Evolutionary conservation across 805 yeast species (phyloP).

Genomic region (Spathaspora hagerdaliae): DNA sequence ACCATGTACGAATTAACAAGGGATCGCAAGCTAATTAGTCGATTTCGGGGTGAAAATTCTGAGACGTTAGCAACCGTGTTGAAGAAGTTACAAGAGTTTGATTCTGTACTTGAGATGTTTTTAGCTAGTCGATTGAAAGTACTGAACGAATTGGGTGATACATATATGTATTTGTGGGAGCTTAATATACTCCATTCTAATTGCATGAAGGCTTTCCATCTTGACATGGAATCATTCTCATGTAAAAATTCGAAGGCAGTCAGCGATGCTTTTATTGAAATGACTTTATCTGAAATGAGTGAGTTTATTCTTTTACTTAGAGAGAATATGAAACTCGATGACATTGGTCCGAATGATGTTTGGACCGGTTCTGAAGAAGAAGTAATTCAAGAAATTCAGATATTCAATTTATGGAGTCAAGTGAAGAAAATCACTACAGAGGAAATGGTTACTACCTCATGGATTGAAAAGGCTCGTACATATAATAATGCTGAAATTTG

Average conservation of each 20-base stretch:
- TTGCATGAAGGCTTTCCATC: neutral
- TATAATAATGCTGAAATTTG: neutral
- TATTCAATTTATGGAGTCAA: conserved; percentile 12
- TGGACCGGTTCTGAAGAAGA: conserved; percentile 3
- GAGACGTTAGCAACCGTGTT: neutral
- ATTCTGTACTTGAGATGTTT: neutral
- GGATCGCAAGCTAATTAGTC: neutral
- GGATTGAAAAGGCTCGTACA: conserved; percentile 1
- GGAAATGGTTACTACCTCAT: conserved; percentile 1
- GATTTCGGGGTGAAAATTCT: neutral
- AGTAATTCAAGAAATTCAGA: conserved; percentile 5
- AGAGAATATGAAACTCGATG: neutral
- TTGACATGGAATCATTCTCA: neutral
- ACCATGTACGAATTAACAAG: neutral
- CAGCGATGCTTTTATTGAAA: conserved; percentile 3
- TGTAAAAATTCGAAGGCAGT: neutral
- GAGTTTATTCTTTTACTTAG: neutral
- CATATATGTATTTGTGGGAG: conserved; percentile 1
- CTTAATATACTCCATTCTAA: neutral
- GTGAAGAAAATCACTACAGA: conserved; percentile 2
- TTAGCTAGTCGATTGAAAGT: neutral
- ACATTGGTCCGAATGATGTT: neutral
- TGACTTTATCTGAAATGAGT: neutral
- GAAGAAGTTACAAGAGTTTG: neutral
- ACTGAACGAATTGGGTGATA: neutral